Evolutionary conservation across 1,284 basidiomycete genomes (phyloP), one percentile per base, ranked within the genome.

Genomic region (Apiotrichum domesticum): DNA sequence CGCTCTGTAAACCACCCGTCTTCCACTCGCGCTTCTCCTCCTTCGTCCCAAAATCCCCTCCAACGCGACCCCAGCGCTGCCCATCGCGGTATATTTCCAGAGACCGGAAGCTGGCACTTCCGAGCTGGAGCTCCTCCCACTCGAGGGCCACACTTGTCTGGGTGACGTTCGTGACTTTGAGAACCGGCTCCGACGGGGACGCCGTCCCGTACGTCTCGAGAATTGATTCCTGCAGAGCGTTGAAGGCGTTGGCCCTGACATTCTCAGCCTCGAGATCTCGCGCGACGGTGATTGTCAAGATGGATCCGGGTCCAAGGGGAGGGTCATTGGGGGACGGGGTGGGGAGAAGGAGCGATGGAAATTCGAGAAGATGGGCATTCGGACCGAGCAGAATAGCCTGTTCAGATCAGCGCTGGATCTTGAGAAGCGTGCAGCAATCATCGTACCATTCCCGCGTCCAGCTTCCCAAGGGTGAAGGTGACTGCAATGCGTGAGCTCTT

Each of bases 131-230:
- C 15, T 82, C 72, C 3, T 88, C 87, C 93, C 93, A 97, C 79
- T 95, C 90, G 10, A 96, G 82, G 0, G 90, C 90, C 2, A 93
- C 90, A 6, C 88, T 93, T 1, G 94, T 97, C 80, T 97, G 94
- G 1, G 93, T 96, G 45, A 90, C 85, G 66, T 95, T 92, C 44
- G 91, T 84, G n/a, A 96, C 81, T 84, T 89, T 73, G 7, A 72
- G 67, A 15, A 64, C 61, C 2, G 93, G 93, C n/a, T 84, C 73
- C 54, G 84, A 77, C 0, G 94, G 94, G 8, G 82, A 79, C 0
- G 77, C 69, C 1, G 81, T 77, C 8, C 91, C 91, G 75, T 86
- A 96, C 35, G 82, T 82, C 8, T 85, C 78, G 33, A 92, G 69
- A 54, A 97, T 94, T 14, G 85, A 80, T 34, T 83, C 79, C 73